Evolutionary conservation across 1,139 yeast genomes (phyloP), one percentile per base, ranked within the genome.

Genomic region (Saccharomyces uvarum): DNA sequence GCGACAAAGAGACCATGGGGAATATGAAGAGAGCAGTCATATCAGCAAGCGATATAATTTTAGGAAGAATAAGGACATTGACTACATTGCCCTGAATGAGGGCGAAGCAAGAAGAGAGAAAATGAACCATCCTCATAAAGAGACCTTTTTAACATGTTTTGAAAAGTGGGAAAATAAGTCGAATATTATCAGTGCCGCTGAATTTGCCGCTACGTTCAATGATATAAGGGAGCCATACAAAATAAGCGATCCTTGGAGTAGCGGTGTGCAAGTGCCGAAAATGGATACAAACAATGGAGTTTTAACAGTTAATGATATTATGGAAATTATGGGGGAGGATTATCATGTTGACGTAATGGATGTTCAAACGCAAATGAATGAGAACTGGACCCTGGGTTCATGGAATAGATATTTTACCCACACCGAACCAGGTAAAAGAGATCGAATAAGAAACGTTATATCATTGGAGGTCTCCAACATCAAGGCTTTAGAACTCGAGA

Each of bases 311-410:
- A 78, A 80, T 51, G 75, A 80, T 56, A 78, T 89, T 1, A 76
- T 87, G 0, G 77, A 77, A 2, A 68, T 75, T 28, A 78, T 88
- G 24, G 97, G 96, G 0, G 78, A 71, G 1, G 86, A 84, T 47
- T 72, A 75, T 2, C 78, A 80, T 0, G 78, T 90, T 1, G 96
- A 89, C 57, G 97, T 90, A 1, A 88, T 88, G 95, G 96, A 90
- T 66, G 96, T 89, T 4, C 77, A 88, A 19, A 84, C 95, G 0
- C 97, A 90, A 63, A 86, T 85, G 13, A 73, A 74, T 33, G 64
- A 64, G 16, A 79, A 80, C 4, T 90, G 97, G 97, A 77, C 79
- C 32, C 72, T 89, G 75, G 78, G 78, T 0, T 76, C 75, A 58
- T 90, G 97, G 97, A 73, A 83, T 53, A 84, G 86, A 46, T 89